Base-by-base conservation (phyloP, 306 rosid species). In the Castanea mollissima region DNA sequence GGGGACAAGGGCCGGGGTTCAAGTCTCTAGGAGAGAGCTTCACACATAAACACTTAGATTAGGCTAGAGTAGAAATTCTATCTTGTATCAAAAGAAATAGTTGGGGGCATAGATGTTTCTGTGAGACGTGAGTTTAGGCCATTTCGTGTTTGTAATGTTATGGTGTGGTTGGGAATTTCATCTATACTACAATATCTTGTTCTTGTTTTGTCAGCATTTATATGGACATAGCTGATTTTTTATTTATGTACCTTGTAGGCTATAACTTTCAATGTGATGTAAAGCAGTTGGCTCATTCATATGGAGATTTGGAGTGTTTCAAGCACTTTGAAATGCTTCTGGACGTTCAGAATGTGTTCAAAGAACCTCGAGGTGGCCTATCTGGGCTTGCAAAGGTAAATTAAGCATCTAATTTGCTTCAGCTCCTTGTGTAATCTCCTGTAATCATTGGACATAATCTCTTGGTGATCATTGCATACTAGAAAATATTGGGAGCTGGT, bases 401-500 rank as follows among this genome's bases (percentile, higher is more conserved):
- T 29, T 41, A 58, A 63, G 46, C 69, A 64, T 74, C 56, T 54
- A 64, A 34, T 63, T 72, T 7, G 54, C 23, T 55, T 55, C 19
- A 41, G 69, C 52, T 68, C 76, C 81, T 76, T 35, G 14, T 49
- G 71, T 56, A 65, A 71, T 49, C 11, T 34, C 35, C 79, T 46
- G 62, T 57, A 77, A 55, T 67, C 20, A 38, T 73, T 34, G 79
- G 76, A 44, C 81, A 72, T 71, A 74, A 76, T 79, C n/a, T 31
- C 71, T 27, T 60, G 76, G 68, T 78, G 80, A 75, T 68, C 65
- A 31, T 13, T 79, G 60, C 63, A 59, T 80, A 52, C 79, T 86
- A 95, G 99, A 95, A 95, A 91, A 84, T 93, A 71, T 69, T 95
- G 60, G 99, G 99, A 71, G 94, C 94, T 78, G 87, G 88, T 81